A percentile compares a stretch with the other conserved stretches of the same genome.
Conservation (phyloP, 306 rosid genomes). For the Malus asiatica region DNA sequence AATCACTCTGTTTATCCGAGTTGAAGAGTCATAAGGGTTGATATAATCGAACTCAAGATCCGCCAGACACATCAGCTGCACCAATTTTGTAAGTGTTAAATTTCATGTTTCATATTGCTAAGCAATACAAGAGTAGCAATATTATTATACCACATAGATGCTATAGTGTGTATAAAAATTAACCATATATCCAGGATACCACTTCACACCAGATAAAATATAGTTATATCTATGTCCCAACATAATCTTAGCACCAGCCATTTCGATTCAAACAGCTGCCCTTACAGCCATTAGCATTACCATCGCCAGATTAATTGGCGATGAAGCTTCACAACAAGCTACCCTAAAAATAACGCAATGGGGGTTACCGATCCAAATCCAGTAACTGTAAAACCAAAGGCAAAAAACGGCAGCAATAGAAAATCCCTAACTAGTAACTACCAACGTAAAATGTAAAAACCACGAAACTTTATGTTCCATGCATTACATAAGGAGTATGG, state of each 20-base stretch:
- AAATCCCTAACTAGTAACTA: not conserved
- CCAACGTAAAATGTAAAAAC: not conserved
- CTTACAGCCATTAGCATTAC: too few relatives aligned
- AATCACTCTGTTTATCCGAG: slow-evolving; percentile 56
- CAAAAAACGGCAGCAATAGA: not conserved
- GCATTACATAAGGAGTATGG: not conserved
- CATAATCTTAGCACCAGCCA: too few relatives aligned
- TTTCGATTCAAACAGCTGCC: too few relatives aligned
- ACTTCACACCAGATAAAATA: not conserved
- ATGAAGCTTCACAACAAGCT: not conserved
- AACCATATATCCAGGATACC: not conserved
- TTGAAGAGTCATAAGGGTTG: slow-evolving; percentile 83
- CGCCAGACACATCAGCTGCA: slow-evolving; percentile 96
- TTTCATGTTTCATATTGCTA: not conserved
- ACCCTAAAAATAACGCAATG: not conserved
- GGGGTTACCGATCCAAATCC: not conserved
- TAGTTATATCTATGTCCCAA: not conserved
- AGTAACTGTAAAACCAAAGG: not conserved
- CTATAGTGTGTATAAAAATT: too few relatives aligned
- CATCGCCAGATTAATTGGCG: not conserved
- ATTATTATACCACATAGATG: not conserved
- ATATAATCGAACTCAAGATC: slow-evolving; percentile 91
- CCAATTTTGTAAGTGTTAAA: slow-evolving; percentile 11
- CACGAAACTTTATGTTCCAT: not conserved
- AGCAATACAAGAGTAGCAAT: not conserved